Evolutionary conservation across 805 yeast genomes (phyloP), one percentile per base, ranked within the genome.

Genomic region (Teunomyces cretensis): DNA sequence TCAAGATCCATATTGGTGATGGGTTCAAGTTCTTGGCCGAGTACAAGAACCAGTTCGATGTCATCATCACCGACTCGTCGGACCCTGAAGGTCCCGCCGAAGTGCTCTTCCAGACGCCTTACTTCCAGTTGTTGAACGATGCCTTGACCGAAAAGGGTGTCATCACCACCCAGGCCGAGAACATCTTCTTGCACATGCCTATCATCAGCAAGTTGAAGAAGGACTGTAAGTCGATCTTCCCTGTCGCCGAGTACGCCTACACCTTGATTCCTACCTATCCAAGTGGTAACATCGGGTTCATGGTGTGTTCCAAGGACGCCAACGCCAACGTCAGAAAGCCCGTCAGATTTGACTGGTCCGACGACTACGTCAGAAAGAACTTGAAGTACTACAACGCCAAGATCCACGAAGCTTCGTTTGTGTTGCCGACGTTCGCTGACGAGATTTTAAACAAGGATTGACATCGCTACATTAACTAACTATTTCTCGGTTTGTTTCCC

Each of bases 61-160:
- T 91, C 39, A 92, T 92, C 68, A 86, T 92, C 67, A 92, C 98
- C 42, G 99, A 92, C 67, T 90, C 97, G 26, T 88, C 97, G 28
- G 98, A 92, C 69, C 98, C 98, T 41, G 98, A 92, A 68, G 99
- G 98, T 45, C 98, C 99, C 28, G 98, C 98, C 41, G 97, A 85
- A 68, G 77, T 88, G 30, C 78, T 92, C 42, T 94, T 94, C 81
- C 96, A 91, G 74, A 85, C 87, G 66, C 88, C 90, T 24, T 92
- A 92, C 78, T 92, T 91, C 67, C 78, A 85, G 68, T 80, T 92
- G 51, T 76, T 92, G 65, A 73, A 77, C 65, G 85, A 82, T 51
- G 97, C 98, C n/a, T 79, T 92, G 56, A 90, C 96, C 49, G 94
- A 83, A 52, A 81, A 88, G 65, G 99, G 99, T 64, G 92, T 91